phyloP scores from a whole-genome alignment of 176 grass and related monocot genomes.

The barley (Hordeum vulgare) region DNA sequence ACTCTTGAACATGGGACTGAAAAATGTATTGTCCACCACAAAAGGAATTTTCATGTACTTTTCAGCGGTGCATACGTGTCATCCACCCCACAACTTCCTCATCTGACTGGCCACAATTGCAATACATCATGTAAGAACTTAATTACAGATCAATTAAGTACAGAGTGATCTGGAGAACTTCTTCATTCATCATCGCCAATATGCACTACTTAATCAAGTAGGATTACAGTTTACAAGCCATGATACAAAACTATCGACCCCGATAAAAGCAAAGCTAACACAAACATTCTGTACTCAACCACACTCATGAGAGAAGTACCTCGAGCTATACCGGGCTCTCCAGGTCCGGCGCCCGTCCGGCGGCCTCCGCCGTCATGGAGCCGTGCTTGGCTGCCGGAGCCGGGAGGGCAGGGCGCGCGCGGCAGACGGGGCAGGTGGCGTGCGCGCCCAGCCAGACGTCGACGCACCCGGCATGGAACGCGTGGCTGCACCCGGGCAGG shows the following conservation, averaged over 20 bases:
- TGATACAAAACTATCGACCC: background rate
- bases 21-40: background rate
- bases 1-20: background rate
- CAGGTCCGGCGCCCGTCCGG: constrained; percentile 17
- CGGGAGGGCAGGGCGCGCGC: constrained; percentile 26
- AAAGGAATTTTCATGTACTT: background rate
- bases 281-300: background rate
- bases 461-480: constrained; percentile 48
- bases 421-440: constrained; percentile 49
- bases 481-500: constrained; percentile 46
- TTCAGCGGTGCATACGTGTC: constrained; percentile 6
- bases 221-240: background rate
- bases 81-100: background rate
- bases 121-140: background rate
- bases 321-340: constrained; percentile 29
- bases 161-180: background rate
- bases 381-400: background rate
- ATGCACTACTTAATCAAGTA: background rate
- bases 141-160: too few species aligned
- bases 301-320: background rate
- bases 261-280: background rate
- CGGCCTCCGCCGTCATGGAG: background rate
- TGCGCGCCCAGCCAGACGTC: constrained; percentile 43
- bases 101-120: background rate
- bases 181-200: background rate